Base-by-base conservation (phyloP, 225 moss, liverwort and hornwort species). In the Pleurozium schreberi region DNA sequence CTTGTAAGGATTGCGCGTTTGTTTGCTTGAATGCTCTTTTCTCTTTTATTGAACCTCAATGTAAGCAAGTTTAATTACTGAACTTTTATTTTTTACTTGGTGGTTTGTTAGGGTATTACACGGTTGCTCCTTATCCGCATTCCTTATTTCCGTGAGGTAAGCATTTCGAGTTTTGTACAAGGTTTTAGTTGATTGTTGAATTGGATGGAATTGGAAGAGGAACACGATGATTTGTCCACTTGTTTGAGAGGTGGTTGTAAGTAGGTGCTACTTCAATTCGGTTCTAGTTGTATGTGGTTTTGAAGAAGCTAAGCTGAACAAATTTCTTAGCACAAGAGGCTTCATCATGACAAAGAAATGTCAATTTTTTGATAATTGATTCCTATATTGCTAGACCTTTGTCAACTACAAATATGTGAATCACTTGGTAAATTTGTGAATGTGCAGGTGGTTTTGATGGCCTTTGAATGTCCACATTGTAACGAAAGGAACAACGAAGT, bases 401-500 rank as follows among this genome's bases (percentile, higher is more conserved):
- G 47, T 77, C 25, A 31, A 45, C 6, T 20, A 62, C 42, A 15
- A n/a, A 27, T 87, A 60, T 40, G 42, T 53, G 15, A 76, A 70
- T 61, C n/a, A 45, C 43, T 60, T 38, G 11, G 12, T 50, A 14
- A 63, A 34, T 55, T 85, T 84, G 31, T 61, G 55, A 47, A 58
- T 65, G 47, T 84, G 87, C 96, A 97, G 95, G 95, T 98, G 80
- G 95, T 96, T 88, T 88, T 96, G 57, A 98, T 98, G 96, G 96
- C 96, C 87, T 98, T 98, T 78, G 96, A 96, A 83, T 98, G 97
- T 59, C 93, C 95, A 18, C 96, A 98, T 86, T 96, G 97, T 85
- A 92, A 92, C 82, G 97, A 98, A 90, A 95, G 97, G 92, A 96
- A 98, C 90, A 96, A 96, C 79, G 96, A 98, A 89, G 90, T 98